These are phyloP conservation scores for Phyllosticta paracitricarpa DNA, from an alignment of 2,329 filamentous ascomycete species.

Conservation along the genomic window DNA sequence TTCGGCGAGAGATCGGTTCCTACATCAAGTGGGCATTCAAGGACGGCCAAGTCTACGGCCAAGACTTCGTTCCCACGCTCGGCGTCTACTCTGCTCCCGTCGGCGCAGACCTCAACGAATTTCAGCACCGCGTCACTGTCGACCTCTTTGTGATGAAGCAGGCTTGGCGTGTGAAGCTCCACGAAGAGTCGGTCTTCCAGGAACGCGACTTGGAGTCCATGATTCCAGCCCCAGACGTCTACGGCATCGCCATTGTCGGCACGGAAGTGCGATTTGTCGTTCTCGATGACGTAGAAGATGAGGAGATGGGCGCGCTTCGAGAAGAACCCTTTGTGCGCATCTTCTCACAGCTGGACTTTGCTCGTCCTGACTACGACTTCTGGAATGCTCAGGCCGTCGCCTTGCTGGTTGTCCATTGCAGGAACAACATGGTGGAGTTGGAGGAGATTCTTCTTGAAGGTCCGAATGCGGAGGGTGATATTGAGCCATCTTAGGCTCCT, in stretches of 20 bases:
- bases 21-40: slow-evolving; percentile 46
- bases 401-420: slow-evolving; percentile 44
- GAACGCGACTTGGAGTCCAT: slow-evolving; percentile 9
- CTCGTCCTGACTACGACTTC: slow-evolving; percentile 44
- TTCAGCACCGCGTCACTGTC: slow-evolving; percentile 28
- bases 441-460: slow-evolving; percentile 22
- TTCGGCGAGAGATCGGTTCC: slow-evolving; percentile 32
- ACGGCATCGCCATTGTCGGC: slow-evolving; percentile 45
- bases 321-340: slow-evolving; percentile 23
- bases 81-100: slow-evolving; percentile 33
- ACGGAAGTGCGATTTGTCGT: slow-evolving; percentile 45
- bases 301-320: slow-evolving; percentile 14
- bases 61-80: slow-evolving; percentile 35
- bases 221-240: slow-evolving; percentile 14
- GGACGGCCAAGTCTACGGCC: slow-evolving; percentile 36
- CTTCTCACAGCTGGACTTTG: slow-evolving; percentile 46
- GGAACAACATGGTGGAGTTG: slow-evolving; percentile 40
- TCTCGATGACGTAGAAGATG: slow-evolving; percentile 35
- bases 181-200: slow-evolving; percentile 9
- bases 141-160: slow-evolving; percentile 35
- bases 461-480: not conserved
- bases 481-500: not conserved
- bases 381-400: slow-evolving; percentile 51
- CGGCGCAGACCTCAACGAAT: slow-evolving; percentile 19
- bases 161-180: slow-evolving; percentile 32